Percentiles rank a stretch among this genome's conserved stretches.
Conservation (phyloP, 2,329 filamentous ascomycete genomes). For the Cercospora sojina region DNA sequence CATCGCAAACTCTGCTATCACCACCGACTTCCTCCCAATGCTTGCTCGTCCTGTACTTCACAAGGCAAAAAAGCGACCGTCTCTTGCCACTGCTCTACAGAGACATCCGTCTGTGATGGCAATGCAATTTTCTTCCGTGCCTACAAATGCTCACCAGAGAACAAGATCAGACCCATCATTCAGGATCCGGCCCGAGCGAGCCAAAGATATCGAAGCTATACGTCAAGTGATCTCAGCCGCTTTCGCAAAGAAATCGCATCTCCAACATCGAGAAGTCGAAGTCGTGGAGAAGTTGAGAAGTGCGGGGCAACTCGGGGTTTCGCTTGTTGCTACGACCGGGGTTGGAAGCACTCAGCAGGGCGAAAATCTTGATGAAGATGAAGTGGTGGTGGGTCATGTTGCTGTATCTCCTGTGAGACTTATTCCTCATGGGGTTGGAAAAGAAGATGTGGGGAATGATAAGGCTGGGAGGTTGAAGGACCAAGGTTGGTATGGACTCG, state of each 20-base stretch:
- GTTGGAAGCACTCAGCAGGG: neutral
- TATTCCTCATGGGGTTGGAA: neutral
- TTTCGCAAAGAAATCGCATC: constrained; percentile 18
- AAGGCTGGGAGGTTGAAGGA: neutral
- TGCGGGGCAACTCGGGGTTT: neutral
- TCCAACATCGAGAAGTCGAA: constrained; percentile 10
- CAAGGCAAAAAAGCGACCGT: neutral
- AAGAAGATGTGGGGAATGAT: too few species aligned
- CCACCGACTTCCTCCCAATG: neutral
- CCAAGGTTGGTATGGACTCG: constrained; percentile 1
- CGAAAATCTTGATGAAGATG: neutral
- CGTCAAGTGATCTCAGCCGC: constrained; percentile 3
- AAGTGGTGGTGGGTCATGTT: neutral
- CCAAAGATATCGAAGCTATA: neutral
- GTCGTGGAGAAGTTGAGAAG: constrained; percentile 14
- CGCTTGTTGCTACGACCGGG: constrained; percentile 5
- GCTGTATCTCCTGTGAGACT: constrained; percentile 2
- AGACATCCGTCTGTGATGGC: neutral
- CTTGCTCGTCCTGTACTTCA: neutral
- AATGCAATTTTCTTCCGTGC: neutral
- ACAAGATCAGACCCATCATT: neutral
- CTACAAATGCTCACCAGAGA: neutral
- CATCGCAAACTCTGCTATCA: neutral
- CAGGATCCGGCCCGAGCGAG: neutral
- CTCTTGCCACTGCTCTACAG: neutral